phyloP scores from a whole-genome alignment of 2,329 filamentous ascomycete species.

The Fusarium ramigenum region DNA sequence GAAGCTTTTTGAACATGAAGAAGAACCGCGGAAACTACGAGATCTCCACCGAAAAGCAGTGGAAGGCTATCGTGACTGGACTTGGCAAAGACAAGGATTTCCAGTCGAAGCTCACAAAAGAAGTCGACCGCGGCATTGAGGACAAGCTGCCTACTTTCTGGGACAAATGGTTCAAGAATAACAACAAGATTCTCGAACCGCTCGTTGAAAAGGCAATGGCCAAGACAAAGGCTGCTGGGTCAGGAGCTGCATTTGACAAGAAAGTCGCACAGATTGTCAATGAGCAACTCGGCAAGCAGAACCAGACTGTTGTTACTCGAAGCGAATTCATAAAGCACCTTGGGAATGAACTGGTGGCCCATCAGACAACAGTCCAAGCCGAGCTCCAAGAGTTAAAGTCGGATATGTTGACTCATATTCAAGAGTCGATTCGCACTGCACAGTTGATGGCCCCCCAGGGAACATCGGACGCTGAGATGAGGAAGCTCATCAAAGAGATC shows the following conservation, averaged over 20 bases:
- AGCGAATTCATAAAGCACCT: constrained; percentile 60
- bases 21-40: constrained; percentile 50
- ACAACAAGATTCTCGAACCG: constrained; percentile 52
- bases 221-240: constrained; percentile 48
- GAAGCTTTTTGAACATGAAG: constrained; percentile 58
- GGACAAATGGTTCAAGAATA: constrained; percentile 63
- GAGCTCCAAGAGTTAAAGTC: constrained; percentile 53
- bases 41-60: constrained; percentile 57
- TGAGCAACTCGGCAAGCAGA: constrained; percentile 47
- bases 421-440: constrained; percentile 44
- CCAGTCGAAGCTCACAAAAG: constrained; percentile 40
- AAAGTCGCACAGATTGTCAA: constrained; percentile 50
- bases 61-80: constrained; percentile 56
- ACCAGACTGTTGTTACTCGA: constrained; percentile 54
- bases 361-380: constrained; percentile 52
- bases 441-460: constrained; percentile 40
- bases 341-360: constrained; percentile 49
- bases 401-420: constrained; percentile 47
- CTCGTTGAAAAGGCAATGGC: constrained; percentile 46
- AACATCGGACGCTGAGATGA: constrained; percentile 54
- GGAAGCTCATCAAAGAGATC: constrained; percentile 51
- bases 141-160: constrained; percentile 54
- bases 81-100: constrained; percentile 50
- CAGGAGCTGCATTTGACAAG: constrained; percentile 48
- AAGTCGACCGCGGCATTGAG: constrained; percentile 42